Evolutionary conservation across 164 flowering plant genomes (phyloP), one percentile per base, ranked within the genome.

Genomic region (Magnolia kwangsiensis): DNA sequence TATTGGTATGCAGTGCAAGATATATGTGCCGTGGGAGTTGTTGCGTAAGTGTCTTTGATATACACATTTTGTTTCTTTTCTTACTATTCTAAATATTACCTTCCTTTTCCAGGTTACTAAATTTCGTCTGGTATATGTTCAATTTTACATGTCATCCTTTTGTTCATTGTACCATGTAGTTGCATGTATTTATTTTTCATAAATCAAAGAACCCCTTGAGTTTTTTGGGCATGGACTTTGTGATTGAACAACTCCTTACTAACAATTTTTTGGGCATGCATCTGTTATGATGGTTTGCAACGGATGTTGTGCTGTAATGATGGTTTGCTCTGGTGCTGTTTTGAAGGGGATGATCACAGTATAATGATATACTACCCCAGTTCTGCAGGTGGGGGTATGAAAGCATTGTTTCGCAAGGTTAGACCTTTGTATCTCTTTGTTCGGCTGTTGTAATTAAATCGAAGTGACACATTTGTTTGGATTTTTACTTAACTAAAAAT

Each of bases 301-400:
- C 24, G 51, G 51, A 55, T 75, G 45, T 37, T 37, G 45, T 37
- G 45, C 65, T 69, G 50, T 29, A 50, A 51, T 61, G 18, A 63
- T 74, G 21, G 37, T 66, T 79, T 11, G 37, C 61, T 19, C 24
- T 63, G 51, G 50, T 75, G 50, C 7, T 67, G 72, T 77, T 82
- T 10, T 87, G 81, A 77, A 94, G 99, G 95, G 85, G 98, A 96
- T 82, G 85, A 96, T 82, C 99, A 96, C 79, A 87, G 99, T 70
- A 91, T 96, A 79, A 96, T 93, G 98, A 96, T 96, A 82, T 96
- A 96, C 74, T 96, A 96, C 75, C 99, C 99, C 18, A 94, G 95
- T 85, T 89, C 98, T 31, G 99, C 99, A 55, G 99, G 99, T 63
- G 95, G 98, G 55, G 99, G 99, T 37, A 96, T 94, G 99, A 96